Evolutionary conservation across 2,329 filamentous ascomycete genomes (phyloP), one percentile per base, ranked within the genome.

Genomic region (Aspergillus fischeri): DNA sequence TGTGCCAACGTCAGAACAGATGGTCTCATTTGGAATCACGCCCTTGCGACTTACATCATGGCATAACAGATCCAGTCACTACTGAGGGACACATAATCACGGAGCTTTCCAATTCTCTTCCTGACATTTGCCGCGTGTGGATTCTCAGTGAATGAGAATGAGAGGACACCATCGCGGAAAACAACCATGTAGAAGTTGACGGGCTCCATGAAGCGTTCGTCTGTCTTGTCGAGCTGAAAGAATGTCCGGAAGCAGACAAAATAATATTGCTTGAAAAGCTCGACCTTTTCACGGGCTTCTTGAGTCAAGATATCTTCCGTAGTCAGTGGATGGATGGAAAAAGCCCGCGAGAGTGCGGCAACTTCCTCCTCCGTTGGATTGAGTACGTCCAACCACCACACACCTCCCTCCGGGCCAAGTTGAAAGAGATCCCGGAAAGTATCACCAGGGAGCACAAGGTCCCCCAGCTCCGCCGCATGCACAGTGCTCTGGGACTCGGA

Each of bases 31-130:
- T 75, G 70, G 58, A 38, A 28, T 38, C n/a, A 6, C 8, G 14
- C 42, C 10, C 29, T 25, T 51, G 25, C 20, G 54, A 78, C 87
- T 81, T 80, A 91, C 88, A 99, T 97, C 70, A 99, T 83, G 47
- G 94, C 94, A 72, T 99, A 99, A 80, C 94, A 99, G 66, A 97
- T 95, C 93, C 95, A 99, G 76, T 99, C 94, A 65, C 92, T 92
- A 71, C 91, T 96, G 42, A 99, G 82, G 60, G 92, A 88, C 67
- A 97, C 90, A 70, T 97, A 97, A 70, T 99, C 94, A 70, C 96
- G 93, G 55, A 99, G 81, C 65, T 91, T 89, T 25, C 91, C 88
- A 67, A 99, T 97, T 74, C 94, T 87, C 80, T 90, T 92, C 63
- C 93, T 87, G 27, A 99, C 94, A 63, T 94, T 91, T 47, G 88